A percentile compares a stretch with the other conserved stretches of the same genome.
Conservation (phyloP, 768 basidiomycete genomes). For the Lactifluus piperatus region DNA sequence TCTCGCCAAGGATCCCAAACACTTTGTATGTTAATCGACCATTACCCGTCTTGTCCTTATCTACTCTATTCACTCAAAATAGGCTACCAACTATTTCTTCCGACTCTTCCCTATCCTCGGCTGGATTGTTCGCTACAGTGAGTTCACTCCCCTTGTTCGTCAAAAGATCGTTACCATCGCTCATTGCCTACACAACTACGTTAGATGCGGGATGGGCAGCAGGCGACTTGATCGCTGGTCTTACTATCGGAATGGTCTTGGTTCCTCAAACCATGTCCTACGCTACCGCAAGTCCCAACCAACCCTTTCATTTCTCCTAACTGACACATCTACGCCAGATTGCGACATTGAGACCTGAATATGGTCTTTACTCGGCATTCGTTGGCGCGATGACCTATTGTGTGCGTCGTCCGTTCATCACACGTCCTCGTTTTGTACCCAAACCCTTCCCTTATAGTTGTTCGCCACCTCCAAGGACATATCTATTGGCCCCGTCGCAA, state of each 20-base stretch:
- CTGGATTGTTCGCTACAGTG: slow-evolving; percentile 87
- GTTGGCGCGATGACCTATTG: slow-evolving; percentile 81
- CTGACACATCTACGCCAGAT: slow-evolving; percentile 37
- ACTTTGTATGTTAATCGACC: slow-evolving; percentile 34
- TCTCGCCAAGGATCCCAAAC: slow-evolving; percentile 38
- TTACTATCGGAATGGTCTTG: slow-evolving; percentile 92
- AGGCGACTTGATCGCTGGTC: slow-evolving; percentile 82
- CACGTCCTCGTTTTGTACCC: not conserved
- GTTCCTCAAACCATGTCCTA: slow-evolving; percentile 95
- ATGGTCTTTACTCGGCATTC: slow-evolving; percentile 91
- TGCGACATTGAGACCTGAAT: slow-evolving; percentile 77
- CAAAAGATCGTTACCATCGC: not conserved
- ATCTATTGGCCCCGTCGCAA: slow-evolving; percentile 98
- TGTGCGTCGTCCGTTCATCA: slow-evolving; percentile 33
- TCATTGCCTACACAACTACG: not conserved
- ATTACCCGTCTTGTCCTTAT: not conserved
- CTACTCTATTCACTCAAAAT: slow-evolving; percentile 5
- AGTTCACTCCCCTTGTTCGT: slow-evolving; percentile 21
- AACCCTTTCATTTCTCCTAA: not conserved
- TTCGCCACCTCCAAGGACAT: slow-evolving; percentile 98
- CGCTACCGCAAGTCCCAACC: slow-evolving; percentile 42
- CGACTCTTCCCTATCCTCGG: slow-evolving; percentile 76
- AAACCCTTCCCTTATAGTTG: slow-evolving; percentile 38
- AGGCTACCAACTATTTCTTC: slow-evolving; percentile 57
- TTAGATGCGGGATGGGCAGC: slow-evolving; percentile 58